phyloP scores from a whole-genome alignment of 2,329 filamentous ascomycete species.

The Colletotrichum shisoi region DNA sequence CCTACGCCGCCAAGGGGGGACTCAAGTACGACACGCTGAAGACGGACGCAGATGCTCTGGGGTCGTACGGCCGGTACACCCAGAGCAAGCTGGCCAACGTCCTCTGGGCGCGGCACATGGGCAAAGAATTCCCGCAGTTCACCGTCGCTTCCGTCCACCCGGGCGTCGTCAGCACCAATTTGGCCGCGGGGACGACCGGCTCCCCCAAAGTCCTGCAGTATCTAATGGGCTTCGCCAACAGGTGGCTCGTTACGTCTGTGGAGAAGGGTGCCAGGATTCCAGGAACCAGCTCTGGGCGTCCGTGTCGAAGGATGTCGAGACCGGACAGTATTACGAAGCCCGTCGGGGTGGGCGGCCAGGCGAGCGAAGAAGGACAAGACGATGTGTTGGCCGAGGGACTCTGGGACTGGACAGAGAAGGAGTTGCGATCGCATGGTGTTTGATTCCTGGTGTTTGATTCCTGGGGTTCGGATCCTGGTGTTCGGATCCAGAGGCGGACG shows the following conservation, averaged over 20 bases:
- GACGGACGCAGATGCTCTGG: not conserved
- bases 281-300: not conserved
- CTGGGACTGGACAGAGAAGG: constrained; percentile 3
- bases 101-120: not conserved
- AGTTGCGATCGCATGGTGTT: not conserved
- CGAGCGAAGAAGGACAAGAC: constrained; percentile 1
- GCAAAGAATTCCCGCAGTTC: not conserved
- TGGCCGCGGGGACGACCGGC: not conserved
- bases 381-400: not conserved
- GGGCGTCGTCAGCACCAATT: not conserved
- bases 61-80: not conserved
- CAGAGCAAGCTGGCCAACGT: not conserved
- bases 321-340: not conserved
- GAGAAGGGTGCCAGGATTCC: not conserved
- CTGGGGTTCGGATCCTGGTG: not conserved
- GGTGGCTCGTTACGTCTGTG: not conserved
- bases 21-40: not conserved
- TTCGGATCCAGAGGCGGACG: no score
- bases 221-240: not conserved
- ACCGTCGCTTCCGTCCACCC: not conserved
- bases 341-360: not conserved
- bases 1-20: not conserved
- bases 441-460: no score
- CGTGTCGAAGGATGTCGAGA: not conserved
- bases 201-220: not conserved